A percentile compares a stretch with the other conserved stretches of the same genome.
Conservation (phyloP, 2,329 filamentous ascomycete genomes). For the Fusarium multiceps region DNA sequence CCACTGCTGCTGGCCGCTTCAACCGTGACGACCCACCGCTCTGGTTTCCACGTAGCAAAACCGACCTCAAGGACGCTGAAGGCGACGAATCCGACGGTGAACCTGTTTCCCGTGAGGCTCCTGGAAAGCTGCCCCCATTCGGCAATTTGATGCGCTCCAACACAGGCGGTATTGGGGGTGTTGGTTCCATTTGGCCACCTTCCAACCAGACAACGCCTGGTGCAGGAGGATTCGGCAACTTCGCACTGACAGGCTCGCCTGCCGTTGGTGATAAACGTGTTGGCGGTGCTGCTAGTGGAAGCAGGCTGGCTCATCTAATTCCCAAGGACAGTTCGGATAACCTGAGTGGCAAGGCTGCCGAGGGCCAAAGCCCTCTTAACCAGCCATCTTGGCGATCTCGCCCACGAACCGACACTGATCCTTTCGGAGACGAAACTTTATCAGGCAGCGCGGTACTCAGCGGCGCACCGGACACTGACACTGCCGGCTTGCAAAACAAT, state of each 20-base stretch:
- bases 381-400: conserved; percentile 67
- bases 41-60: conserved; percentile 67
- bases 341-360: conserved; percentile 62
- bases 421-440: conserved; percentile 74
- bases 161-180: conserved; percentile 60
- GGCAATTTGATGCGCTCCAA: conserved; percentile 65
- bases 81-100: conserved; percentile 62
- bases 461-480: conserved; percentile 77
- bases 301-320: conserved; percentile 86
- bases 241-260: conserved; percentile 72
- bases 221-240: conserved; percentile 88
- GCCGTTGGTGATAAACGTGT: conserved; percentile 78
- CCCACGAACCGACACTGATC: conserved; percentile 78
- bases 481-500: conserved; percentile 45
- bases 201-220: conserved; percentile 71
- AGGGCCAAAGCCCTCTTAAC: conserved; percentile 57
- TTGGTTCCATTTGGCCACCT: conserved; percentile 58
- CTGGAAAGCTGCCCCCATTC: conserved; percentile 53
- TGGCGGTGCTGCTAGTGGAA: conserved; percentile 77
- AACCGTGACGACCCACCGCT: conserved; percentile 70
- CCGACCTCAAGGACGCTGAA: conserved; percentile 66
- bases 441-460: conserved; percentile 79
- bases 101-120: conserved; percentile 45
- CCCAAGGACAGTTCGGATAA: conserved; percentile 81
- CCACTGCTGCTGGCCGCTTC: conserved; percentile 68